Evolutionary conservation across 2,329 filamentous ascomycete genomes (phyloP), one percentile per base, ranked within the genome.

Genomic region (Fusarium protoensiforme): DNA sequence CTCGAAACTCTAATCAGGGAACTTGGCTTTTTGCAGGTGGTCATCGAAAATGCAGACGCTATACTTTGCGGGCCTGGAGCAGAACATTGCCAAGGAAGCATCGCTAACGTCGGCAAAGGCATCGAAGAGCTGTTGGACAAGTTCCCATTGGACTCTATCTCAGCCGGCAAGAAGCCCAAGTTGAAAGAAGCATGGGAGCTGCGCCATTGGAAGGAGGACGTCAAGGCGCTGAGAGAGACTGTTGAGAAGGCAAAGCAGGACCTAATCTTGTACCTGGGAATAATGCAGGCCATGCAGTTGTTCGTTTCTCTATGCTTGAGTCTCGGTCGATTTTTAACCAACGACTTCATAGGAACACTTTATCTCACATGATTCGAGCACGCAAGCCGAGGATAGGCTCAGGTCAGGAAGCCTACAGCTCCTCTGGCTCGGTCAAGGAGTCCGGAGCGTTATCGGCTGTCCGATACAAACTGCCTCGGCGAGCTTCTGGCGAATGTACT

Each of bases 21-120:
- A 0, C 16, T 38, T 1, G 7, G 5, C 0, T 29, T 38, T 10
- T 6, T 57, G 0, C 31, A 38, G 20, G 0, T 14, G 20, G 22
- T 10, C 3, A 18, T 57, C 2, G 9, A 11, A n/a, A 36, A 14
- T 5, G 3, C 22, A 1, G 2, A 22, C 9, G 3, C 13, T 9
- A 4, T n/a, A 8, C 14, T 14, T 9, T 0, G 5, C 10, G 6
- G 5, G 27, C 9, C 10, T 2, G 16, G 22, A 2, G 14, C 22
- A 7, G 9, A 57, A 2, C 5, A 36, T n/a, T 57, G 54, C 8
- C 14, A 6, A 4, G 16, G 6, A 33, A 57, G 16, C 10, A n/a
- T 35, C 20, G 11, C 11, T 3, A 22, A 22, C 10, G 22, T 57
- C 2, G 16, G 7, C 20, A 29, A n/a, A 18, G 33, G 54, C 2